Evolutionary conservation across 345 rosid species (phyloP), one percentile per base, ranked within the genome.

Genomic region (Anastatica hierochuntica): DNA sequence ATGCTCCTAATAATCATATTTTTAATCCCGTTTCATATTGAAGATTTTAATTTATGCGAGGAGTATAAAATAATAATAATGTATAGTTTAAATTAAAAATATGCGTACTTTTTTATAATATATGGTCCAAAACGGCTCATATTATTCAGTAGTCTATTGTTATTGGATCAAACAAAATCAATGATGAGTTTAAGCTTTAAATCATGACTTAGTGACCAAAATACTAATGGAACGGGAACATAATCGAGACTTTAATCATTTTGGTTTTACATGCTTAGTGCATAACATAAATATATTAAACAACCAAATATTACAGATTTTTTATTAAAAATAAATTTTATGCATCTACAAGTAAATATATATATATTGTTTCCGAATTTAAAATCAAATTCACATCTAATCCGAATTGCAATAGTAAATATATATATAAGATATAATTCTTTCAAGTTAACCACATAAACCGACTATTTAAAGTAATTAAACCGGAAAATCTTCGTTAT

Each of bases 61-160:
- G 27, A 24, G 6, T 24, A 24, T 24, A 24, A 24, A 24, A 24
- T 24, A 24, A 16, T 14, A 16, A 16, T 30, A 34, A 42, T 48
- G 24, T 3, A 21, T 49, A 11, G 24, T 43, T n/a, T n/a, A n/a
- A n/a, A n/a, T n/a, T n/a, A n/a, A n/a, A n/a, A n/a, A 57, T 49
- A 58, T 48, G 37, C 39, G 64, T 58, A 66, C 14, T 37, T 43
- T 11, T 51, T 36, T n/a, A 58, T 66, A 51, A 44, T 39, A 5
- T 52, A 52, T 66, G 71, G 64, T 66, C 70, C 54, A 58, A n/a
- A n/a, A n/a, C n/a, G n/a, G n/a, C n/a, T n/a, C n/a, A n/a, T 15
- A 39, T 47, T 8, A 6, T 29, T 31, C 16, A 43, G 29, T n/a
- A 52, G 30, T 16, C 37, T 64, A 56, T 44, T 19, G 35, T 58